Evolutionary conservation across 306 rosid species (phyloP), one percentile per base, ranked within the genome.

Genomic region (Cicer cuneatum): DNA sequence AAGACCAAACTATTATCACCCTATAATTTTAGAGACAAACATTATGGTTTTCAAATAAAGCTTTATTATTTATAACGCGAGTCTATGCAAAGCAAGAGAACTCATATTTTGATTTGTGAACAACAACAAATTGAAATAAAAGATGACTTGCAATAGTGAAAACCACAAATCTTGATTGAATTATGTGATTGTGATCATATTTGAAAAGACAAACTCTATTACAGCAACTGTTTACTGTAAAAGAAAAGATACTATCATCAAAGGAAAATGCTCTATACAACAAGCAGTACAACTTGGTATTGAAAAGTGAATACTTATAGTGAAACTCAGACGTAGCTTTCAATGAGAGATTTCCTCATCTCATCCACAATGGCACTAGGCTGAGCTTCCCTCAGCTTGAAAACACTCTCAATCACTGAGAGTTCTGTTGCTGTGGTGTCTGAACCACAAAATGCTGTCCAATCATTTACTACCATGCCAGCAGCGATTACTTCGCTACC

Each of bases 361-460:
- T 92, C 96, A 57, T 90, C 87, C 9, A 86, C 91, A 66, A 82
- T 83, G 54, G 90, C 83, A 48, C 76, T 84, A 15, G 96, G 94
- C 69, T 81, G 92, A 38, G 93, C 87, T 71, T 86, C 89, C 83
- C 92, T 90, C 79, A 90, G 75, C 85, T 89, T 89, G 86, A 93
- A 93, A 70, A 90, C 94, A 19, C 87, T 86, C 76, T 93, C 98
- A 18, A 93, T 82, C 8, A 93, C 98, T 0, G 96, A 89, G 39
- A 93, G 90, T 73, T 93, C 98, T 1, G 95, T 89, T n/a, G 96
- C 96, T 6, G 95, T 90, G 41, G 98, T 93, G 79, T 93, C 98
- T 0, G 91, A 83, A 12, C 97, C 98, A 64, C 98, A 93, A 68
- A 93, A 93, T 1, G 93, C 91, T 15, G 90, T 90, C 98, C 98